Percentiles rank a stretch among this genome's conserved stretches.
Evolutionary conservation across 495 filamentous ascomycete genomes (phyloP).

Genomic region (Talaromyces ruber): DNA sequence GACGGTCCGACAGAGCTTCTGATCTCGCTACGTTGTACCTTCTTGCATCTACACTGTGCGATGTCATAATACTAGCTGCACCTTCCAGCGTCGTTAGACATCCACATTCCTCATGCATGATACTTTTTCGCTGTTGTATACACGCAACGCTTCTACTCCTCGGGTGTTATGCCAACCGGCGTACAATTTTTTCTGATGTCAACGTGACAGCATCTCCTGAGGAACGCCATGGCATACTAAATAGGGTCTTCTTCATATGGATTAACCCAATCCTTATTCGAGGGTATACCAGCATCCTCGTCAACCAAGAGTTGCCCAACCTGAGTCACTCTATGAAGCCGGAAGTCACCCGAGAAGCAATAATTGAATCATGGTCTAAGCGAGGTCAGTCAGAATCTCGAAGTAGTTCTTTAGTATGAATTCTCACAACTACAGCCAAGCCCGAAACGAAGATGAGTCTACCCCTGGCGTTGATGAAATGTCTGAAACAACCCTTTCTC

Average conservation of each 20-base stretch:
- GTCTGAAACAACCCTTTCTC: constrained; percentile 20
- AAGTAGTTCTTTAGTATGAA: neutral
- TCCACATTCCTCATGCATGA: neutral
- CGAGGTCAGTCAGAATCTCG: neutral
- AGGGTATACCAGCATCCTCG: neutral
- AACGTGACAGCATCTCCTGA: neutral
- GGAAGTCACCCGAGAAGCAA: neutral
- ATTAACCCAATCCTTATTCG: neutral
- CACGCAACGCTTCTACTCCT: neutral
- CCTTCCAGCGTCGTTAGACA: neutral
- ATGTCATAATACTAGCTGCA: neutral
- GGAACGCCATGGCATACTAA: neutral
- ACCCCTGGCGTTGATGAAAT: neutral
- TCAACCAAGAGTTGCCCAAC: neutral
- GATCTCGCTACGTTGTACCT: neutral
- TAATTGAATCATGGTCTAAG: neutral
- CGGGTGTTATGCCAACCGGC: neutral
- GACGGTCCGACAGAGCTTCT: neutral
- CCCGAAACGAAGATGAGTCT: neutral
- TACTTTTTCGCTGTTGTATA: neutral
- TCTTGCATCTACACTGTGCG: neutral
- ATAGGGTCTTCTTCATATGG: neutral
- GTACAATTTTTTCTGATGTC: neutral
- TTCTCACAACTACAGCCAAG: neutral
- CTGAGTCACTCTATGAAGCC: neutral